These are phyloP conservation scores for Silene uniflora DNA, from an alignment of 148 eudicot species.

Conservation along the genomic window DNA sequence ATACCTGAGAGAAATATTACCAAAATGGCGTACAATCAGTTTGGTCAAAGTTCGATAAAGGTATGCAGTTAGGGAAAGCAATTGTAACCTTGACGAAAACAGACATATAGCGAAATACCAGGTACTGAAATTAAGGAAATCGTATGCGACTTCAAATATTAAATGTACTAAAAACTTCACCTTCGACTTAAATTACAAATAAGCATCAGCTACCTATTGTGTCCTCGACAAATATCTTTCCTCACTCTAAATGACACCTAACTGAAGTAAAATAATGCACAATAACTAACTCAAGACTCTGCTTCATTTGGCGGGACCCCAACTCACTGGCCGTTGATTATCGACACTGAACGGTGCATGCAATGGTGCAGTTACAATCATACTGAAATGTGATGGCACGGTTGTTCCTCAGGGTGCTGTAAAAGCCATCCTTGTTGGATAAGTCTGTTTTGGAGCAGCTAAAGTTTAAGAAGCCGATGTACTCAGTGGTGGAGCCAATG, in stretches of 20 bases:
- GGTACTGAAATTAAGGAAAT: background rate
- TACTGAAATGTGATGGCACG: no score
- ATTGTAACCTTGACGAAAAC: background rate
- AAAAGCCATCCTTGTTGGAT: slow-evolving; percentile 7
- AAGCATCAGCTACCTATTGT: slow-evolving; percentile 20
- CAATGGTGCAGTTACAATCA: slow-evolving; percentile 20
- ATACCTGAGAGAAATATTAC: no score
- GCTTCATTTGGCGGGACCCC: slow-evolving; percentile 16
- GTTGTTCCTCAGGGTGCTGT: background rate
- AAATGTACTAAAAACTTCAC: slow-evolving; percentile 21
- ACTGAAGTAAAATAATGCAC: slow-evolving; percentile 19
- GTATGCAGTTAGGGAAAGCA: background rate
- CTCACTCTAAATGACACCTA: slow-evolving; percentile 21
- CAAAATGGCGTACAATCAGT: no score
- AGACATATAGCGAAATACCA: no score
- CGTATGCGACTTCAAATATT: slow-evolving; percentile 7
- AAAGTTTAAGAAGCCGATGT: background rate
- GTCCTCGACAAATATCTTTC: slow-evolving; percentile 20
- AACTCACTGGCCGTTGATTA: slow-evolving; percentile 18
- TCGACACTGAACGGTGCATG: slow-evolving; percentile 12
- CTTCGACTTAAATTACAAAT: slow-evolving; percentile 17
- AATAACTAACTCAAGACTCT: slow-evolving; percentile 18
- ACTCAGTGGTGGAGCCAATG: slow-evolving; percentile 7
- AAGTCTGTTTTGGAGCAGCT: background rate
- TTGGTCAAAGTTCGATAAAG: background rate